These are phyloP conservation scores for Papilionanthe hybrid DNA, from an alignment of 116 monocot species.

Conservation along the genomic window DNA sequence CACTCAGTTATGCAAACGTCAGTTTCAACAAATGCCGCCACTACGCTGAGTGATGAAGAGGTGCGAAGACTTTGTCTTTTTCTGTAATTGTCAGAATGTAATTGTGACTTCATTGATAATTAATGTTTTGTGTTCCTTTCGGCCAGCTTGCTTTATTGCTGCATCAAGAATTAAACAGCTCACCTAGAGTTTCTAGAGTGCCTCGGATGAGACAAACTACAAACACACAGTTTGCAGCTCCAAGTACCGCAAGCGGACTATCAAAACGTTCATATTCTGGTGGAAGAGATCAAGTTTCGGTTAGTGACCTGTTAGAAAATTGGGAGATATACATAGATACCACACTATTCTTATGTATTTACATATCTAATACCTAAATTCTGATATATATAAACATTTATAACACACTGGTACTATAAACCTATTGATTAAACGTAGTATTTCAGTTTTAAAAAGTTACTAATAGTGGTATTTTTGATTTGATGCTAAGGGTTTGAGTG, in stretches of 20 bases:
- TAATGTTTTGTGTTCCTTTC: conserved; percentile 13
- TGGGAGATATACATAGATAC: no score
- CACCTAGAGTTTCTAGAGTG: conserved; percentile 92
- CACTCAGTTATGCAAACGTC: conserved; percentile 35
- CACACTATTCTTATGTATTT: no score
- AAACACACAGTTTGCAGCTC: conserved; percentile 36
- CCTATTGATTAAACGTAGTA: no score
- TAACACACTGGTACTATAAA: no score
- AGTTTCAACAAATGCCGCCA: conserved; percentile 25
- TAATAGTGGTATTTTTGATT: no score
- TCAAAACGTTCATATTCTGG: conserved; percentile 66
- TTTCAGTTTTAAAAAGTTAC: no score
- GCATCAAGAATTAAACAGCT: conserved; percentile 99
- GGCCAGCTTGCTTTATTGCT: conserved; percentile 80
- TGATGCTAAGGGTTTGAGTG: no score
- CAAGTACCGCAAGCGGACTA: conserved; percentile 53
- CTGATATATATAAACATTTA: no score
- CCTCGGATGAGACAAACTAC: conserved; percentile 68
- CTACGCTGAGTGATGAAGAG: conserved; percentile 90
- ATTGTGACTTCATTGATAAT: background rate
- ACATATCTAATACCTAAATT: no score
- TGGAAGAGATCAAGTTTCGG: conserved; percentile 59
- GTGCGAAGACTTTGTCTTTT: conserved; percentile 19
- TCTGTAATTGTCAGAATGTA: background rate
- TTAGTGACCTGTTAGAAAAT: conserved; percentile 13